Conservation (phyloP, 129 eudicot genomes). For the Flaveria trinervia region DNA sequence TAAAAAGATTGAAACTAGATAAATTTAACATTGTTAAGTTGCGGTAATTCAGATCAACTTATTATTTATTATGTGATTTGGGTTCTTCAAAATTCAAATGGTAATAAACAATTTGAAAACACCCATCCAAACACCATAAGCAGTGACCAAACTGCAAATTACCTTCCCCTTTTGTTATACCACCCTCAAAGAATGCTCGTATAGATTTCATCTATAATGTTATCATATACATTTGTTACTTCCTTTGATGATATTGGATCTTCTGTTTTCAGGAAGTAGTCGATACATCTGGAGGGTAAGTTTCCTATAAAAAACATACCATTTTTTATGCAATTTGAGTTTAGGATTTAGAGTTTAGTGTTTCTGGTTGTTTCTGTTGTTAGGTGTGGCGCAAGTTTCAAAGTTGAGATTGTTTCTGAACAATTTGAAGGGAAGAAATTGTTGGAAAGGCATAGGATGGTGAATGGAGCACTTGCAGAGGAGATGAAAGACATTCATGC, state of each 20-base stretch:
- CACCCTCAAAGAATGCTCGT: not conserved
- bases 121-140: not conserved
- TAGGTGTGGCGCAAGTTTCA: slow-evolving; percentile 93
- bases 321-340: not conserved
- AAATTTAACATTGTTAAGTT: not conserved
- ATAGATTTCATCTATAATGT: not conserved
- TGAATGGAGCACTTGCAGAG: slow-evolving; percentile 67
- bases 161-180: not conserved
- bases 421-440: slow-evolving; percentile 89
- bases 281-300: slow-evolving; percentile 97
- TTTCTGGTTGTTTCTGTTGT: slow-evolving; percentile 11
- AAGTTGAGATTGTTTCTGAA: slow-evolving; percentile 67
- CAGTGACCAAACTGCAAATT: not conserved
- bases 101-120: not conserved
- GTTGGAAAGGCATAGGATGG: slow-evolving; percentile 95
- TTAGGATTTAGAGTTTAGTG: no score
- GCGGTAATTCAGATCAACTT: not conserved
- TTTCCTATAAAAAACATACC: not conserved
- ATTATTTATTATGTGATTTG: not conserved
- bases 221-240: not conserved
- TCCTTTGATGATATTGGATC: slow-evolving; percentile 10
- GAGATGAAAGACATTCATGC: slow-evolving; percentile 97
- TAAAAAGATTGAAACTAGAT: not conserved
- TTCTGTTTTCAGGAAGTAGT: slow-evolving; percentile 66
- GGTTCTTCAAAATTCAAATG: not conserved